Conservation (phyloP, 768 basidiomycete genomes). For the Russula sp. region DNA sequence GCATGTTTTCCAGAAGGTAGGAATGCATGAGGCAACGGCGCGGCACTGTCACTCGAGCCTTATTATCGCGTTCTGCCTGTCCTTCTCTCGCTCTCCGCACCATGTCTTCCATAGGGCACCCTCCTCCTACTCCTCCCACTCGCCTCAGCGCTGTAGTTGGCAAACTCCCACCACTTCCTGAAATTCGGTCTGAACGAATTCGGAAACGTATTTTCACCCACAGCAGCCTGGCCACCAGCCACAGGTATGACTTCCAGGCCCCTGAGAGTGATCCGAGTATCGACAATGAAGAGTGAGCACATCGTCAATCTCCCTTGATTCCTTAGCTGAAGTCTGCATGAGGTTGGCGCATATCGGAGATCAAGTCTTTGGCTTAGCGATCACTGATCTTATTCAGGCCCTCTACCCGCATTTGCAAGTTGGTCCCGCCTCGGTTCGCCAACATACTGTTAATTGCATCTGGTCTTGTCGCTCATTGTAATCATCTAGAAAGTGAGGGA, state of each 20-base stretch:
- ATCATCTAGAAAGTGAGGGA: conserved; percentile 3
- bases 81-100: not conserved
- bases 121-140: not conserved
- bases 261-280: not conserved
- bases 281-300: conserved; percentile 1
- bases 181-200: not conserved
- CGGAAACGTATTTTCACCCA: not conserved
- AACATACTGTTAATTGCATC: too few relatives aligned
- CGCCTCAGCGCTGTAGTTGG: too few relatives aligned
- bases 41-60: not conserved
- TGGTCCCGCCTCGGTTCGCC: not conserved
- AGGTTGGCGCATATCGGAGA: conserved; percentile 10
- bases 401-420: conserved; percentile 1
- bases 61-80: not conserved
- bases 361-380: not conserved
- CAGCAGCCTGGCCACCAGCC: not conserved
- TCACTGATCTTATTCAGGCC: conserved; percentile 9
- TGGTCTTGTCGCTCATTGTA: not conserved
- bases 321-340: not conserved
- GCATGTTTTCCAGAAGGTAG: not conserved
- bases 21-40: not conserved
- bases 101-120: not conserved
- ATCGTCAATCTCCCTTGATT: not conserved
- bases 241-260: not conserved
- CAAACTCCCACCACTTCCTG: not conserved